These are phyloP conservation scores for Penicillium sp. DNA, from an alignment of 2,329 filamentous ascomycete genomes.

Conservation along the genomic window DNA sequence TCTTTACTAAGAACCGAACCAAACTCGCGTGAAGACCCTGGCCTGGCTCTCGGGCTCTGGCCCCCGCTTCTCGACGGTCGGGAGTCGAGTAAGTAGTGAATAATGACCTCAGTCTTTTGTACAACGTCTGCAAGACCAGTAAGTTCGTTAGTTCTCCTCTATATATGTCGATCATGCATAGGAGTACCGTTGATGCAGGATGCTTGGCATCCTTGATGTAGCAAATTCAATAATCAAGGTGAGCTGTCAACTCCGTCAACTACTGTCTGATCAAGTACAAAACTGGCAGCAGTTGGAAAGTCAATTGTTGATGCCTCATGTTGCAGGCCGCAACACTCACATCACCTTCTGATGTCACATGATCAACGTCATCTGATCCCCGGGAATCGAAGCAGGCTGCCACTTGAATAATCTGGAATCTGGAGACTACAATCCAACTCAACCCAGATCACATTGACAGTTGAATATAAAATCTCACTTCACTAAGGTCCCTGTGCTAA, in stretches of 20 bases:
- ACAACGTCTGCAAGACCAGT: constrained; percentile 1
- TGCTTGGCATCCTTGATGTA: background rate
- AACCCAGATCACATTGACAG: constrained; percentile 1
- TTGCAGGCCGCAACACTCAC: background rate
- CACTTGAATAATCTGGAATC: constrained; percentile 6
- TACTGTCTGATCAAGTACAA: background rate
- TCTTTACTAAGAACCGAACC: background rate
- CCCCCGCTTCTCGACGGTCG: constrained; percentile 4
- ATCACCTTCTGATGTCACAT: constrained; percentile 24
- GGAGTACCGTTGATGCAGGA: background rate
- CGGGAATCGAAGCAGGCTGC: constrained; percentile 18
- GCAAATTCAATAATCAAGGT: background rate
- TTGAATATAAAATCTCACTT: background rate
- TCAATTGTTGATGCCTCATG: background rate
- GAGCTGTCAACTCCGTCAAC: background rate
- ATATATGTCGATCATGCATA: background rate
- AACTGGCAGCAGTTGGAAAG: background rate
- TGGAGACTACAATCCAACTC: background rate
- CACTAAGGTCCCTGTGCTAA: background rate
- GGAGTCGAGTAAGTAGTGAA: background rate
- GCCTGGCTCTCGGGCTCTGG: too few species aligned
- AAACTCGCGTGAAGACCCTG: constrained; percentile 4
- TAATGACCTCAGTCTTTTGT: too few species aligned
- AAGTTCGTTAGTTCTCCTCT: background rate
- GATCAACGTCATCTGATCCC: constrained; percentile 31